A percentile compares a stretch with the other conserved stretches of the same genome.
phyloP scores from a whole-genome alignment of 495 filamentous ascomycete species.

The Massariosphaeria phaeospora region DNA sequence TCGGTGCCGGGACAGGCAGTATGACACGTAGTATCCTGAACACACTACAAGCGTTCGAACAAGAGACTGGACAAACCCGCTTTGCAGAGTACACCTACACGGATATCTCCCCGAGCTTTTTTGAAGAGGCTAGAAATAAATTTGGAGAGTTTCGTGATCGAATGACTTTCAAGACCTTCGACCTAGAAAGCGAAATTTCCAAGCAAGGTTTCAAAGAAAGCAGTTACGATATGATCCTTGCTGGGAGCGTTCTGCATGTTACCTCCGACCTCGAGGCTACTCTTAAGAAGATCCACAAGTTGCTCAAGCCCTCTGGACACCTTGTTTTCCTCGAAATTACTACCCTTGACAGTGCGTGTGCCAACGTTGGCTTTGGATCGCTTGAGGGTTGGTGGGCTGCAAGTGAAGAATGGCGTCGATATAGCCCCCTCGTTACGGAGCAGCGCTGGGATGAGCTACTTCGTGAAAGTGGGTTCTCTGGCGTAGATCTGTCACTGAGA shows the following conservation, averaged over 20 bases:
- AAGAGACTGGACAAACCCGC: background rate
- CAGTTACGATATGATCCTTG: conserved; percentile 1
- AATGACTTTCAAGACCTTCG: background rate
- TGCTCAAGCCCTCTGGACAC: conserved; percentile 4
- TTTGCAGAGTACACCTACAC: background rate
- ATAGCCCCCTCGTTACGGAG: background rate
- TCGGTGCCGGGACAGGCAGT: conserved; percentile 2
- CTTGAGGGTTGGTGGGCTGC: conserved; percentile 4
- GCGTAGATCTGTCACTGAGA: background rate
- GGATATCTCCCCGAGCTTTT: background rate
- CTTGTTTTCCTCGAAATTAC: background rate
- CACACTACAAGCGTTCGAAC: background rate
- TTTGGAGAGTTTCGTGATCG: background rate
- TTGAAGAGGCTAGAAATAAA: background rate
- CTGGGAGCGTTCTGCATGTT: background rate
- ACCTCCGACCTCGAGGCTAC: background rate
- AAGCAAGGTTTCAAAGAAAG: background rate
- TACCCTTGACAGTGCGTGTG: background rate
- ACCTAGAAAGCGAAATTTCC: background rate
- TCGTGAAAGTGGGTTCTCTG: background rate
- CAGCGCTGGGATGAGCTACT: background rate
- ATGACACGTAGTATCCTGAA: background rate
- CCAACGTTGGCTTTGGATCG: background rate
- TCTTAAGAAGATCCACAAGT: background rate
- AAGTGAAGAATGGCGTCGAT: background rate